Conservation (phyloP, 441 rosid species). For the Eutrema salsugineum region DNA sequence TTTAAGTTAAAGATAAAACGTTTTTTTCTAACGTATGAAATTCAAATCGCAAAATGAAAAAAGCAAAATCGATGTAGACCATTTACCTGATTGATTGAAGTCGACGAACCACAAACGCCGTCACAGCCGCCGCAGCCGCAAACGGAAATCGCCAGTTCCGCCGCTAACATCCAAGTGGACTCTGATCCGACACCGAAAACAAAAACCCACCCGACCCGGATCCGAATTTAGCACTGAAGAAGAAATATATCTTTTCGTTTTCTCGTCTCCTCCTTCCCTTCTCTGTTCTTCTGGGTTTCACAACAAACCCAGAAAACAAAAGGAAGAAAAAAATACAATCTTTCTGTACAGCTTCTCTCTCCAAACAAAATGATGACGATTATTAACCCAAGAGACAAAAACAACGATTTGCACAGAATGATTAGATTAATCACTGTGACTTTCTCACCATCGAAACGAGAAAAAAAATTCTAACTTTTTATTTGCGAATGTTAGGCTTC, state of each 20-base stretch:
- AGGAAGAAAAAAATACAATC: background rate
- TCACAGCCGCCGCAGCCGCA: conserved; percentile 37
- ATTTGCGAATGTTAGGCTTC: background rate
- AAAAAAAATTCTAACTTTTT: background rate
- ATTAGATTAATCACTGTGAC: conserved; percentile 14
- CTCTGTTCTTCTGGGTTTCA: conserved; percentile 21
- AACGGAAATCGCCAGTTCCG: conserved; percentile 25
- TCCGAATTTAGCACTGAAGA: conserved; percentile 15
- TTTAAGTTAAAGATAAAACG: conserved; percentile 25
- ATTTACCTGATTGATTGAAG: conserved; percentile 72
- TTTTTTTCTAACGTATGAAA: background rate
- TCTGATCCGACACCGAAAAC: conserved; percentile 21
- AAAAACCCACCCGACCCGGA: conserved; percentile 30
- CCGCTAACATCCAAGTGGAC: conserved; percentile 21
- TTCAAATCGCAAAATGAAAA: background rate
- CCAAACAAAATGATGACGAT: conserved; percentile 38
- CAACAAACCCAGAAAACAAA: conserved; percentile 22
- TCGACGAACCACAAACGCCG: conserved; percentile 41
- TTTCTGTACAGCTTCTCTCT: conserved; percentile 9
- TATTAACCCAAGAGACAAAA: conserved; percentile 25
- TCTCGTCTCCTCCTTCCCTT: background rate
- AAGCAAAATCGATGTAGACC: conserved; percentile 35
- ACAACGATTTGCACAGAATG: conserved; percentile 24
- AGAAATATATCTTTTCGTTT: background rate
- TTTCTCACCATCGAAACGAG: conserved; percentile 9